These are phyloP conservation scores for Penicillium sp. DNA, from an alignment of 2,329 filamentous ascomycete species.

Conservation along the genomic window DNA sequence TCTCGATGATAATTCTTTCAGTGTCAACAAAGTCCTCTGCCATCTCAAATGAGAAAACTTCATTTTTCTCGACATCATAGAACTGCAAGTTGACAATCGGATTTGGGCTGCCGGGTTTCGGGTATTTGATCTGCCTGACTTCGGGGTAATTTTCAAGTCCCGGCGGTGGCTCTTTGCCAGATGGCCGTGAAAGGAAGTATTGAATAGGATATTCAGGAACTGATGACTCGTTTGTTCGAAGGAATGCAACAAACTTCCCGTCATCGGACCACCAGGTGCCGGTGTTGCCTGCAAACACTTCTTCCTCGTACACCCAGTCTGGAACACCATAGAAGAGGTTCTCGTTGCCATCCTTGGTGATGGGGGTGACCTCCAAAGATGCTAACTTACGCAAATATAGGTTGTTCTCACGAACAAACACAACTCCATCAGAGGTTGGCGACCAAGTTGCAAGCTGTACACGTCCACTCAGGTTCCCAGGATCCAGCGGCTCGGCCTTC, in stretches of 20 bases:
- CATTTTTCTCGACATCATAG: constrained; percentile 75
- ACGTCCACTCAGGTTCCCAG: constrained; percentile 60
- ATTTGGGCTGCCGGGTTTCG: constrained; percentile 91
- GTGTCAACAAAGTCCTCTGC: constrained; percentile 75
- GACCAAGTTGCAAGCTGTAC: constrained; percentile 90
- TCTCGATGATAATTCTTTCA: constrained; percentile 86
- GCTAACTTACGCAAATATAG: constrained; percentile 73
- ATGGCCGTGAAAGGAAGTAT: constrained; percentile 87
- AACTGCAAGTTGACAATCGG: constrained; percentile 85
- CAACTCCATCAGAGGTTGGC: constrained; percentile 78
- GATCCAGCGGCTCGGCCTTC: constrained; percentile 72
- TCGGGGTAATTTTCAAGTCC: constrained; percentile 90
- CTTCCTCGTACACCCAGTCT: constrained; percentile 94
- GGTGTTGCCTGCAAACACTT: constrained; percentile 75
- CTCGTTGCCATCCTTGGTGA: constrained; percentile 82
- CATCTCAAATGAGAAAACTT: constrained; percentile 78
- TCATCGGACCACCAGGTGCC: constrained; percentile 96
- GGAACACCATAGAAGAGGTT: constrained; percentile 94
- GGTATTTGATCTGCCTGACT: constrained; percentile 90
- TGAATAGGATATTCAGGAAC: constrained; percentile 92
- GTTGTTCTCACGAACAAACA: constrained; percentile 91
- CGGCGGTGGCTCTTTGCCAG: constrained; percentile 63
- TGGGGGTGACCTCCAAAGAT: constrained; percentile 62
- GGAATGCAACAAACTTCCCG: constrained; percentile 84
- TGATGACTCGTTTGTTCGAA: constrained; percentile 88